A percentile compares a stretch with the other conserved stretches of the same genome.
phyloP scores from a whole-genome alignment of 441 rosid genomes.

The Pelargonium hybrid region DNA sequence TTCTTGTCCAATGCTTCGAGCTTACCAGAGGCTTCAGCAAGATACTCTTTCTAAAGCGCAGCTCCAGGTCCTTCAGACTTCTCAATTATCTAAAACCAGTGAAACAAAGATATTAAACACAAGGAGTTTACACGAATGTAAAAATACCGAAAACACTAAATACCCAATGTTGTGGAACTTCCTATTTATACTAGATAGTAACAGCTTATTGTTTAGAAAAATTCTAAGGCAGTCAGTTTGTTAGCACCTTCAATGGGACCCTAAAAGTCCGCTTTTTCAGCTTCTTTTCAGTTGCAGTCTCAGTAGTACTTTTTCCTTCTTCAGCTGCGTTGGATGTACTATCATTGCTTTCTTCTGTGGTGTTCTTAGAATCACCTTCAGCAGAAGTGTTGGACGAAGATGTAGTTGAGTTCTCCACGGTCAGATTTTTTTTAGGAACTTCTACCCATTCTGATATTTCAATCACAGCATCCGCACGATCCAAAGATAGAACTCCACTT shows the following conservation, averaged over 20 bases:
- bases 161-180: no score
- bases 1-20: conserved; percentile 72
- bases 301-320: conserved; percentile 18
- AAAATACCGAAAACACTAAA: neutral
- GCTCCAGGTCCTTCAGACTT: conserved; percentile 76
- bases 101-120: conserved; percentile 9
- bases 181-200: no score
- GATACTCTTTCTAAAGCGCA: conserved; percentile 51
- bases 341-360: conserved; percentile 43
- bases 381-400: conserved; percentile 39
- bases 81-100: conserved; percentile 49
- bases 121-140: neutral
- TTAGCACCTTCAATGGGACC: conserved; percentile 68
- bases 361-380: conserved; percentile 38
- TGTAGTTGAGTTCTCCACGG: conserved; percentile 49
- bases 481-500: conserved; percentile 83
- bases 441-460: conserved; percentile 97
- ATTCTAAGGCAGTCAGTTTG: neutral
- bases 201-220: neutral
- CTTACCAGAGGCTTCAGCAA: conserved; percentile 55
- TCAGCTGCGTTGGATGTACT: neutral
- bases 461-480: conserved; percentile 86
- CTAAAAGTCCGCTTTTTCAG: conserved; percentile 76
- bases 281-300: conserved; percentile 59
- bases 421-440: conserved; percentile 67